Evolutionary conservation across 1,284 basidiomycete species (phyloP), one percentile per base, ranked within the genome.

Genomic region (Irpex sp.): DNA sequence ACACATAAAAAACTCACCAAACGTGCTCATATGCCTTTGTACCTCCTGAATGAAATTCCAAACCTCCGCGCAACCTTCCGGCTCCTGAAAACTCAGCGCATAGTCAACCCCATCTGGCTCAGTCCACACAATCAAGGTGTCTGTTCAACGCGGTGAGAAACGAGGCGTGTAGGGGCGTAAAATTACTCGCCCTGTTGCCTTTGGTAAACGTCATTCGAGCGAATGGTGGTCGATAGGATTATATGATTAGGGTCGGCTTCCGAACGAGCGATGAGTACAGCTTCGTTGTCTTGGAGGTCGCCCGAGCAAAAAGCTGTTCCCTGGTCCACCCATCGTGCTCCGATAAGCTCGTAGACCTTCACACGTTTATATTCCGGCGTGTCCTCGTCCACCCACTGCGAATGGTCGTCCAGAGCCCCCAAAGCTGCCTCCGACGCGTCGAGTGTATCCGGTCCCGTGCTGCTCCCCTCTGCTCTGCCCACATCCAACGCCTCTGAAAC

Each of bases 81-180:
- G 86, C 71, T 98, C 97, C 73, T 98, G 97, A 71, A 99, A 99
- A 68, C 95, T 97, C 58, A 99, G 81, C 2, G 97, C 97, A 76
- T 97, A 96, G 76, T 99, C 97, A 26, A 91, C 88, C 26, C 95
- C 94, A 67, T 95, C 90, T 0, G 93, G 93, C 74, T 98, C 97
- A 1, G 97, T 99, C 97, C 97, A 99, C 11, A 99, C 97, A 66
- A 99, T 98, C 54, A 99, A 84, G 1, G 97, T 99, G 68, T 98
- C 97, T 94, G 74, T 49, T 58, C 21, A 19, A 58, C 56, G 58
- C 58, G 39, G 31, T 56, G 17, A 47, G 39, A 51, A 11, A 17
- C 9, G 61, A 59, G 54, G 21, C 55, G 35, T 58, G 59, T 64
- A 39, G 46, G 60, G 67, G 62, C 66, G 43, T 51, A 51, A 50